Evolutionary conservation across 2,329 filamentous ascomycete genomes (phyloP), one percentile per base, ranked within the genome.

Genomic region (Nothopassalora personata): DNA sequence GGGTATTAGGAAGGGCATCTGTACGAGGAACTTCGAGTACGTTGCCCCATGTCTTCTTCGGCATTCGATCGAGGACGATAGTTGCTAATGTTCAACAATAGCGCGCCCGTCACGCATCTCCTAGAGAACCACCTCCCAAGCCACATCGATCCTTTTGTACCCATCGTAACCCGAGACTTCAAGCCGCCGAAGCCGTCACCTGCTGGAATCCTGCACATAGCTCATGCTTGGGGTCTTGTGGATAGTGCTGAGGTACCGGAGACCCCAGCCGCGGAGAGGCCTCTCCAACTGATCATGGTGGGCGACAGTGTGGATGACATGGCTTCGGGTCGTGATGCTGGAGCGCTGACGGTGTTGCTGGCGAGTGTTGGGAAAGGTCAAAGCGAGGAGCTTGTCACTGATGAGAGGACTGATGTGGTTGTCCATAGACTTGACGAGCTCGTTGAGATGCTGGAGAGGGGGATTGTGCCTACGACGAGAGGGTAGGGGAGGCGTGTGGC

Each of bases 21-120:
- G 92, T 76, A 97, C 94, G 2, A 83, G 94, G 70, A 97, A 99
- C 77, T 97, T 97, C 70, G 90, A 93, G 78, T 82, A 73, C 49
- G 76, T 71, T 5, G 13, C 19, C 36, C 39, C 18, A 6, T 43
- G 8, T 50, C 36, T 18, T n/a, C 33, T n/a, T 36, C 9, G 4
- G 13, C 31, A 39, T n/a, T 11, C 11, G 6, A 28, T 53, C 10
- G 34, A 15, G 34, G 11, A 15, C 39, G 39, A 6, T 13, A 31
- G 39, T 27, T 51, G 49, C 33, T 58, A 34, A 43, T 52, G 28
- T 39, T 48, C 31, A 5, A 23, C n/a, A 18, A 18, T 39, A 78
- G 76, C 68, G 78, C 83, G 7, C 90, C 90, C 5, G 90, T 94
- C 1, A 76, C 81, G 50, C 87, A 92, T 73, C 81, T 95, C 3